These are phyloP conservation scores for Arthrobotrys iridis DNA, from an alignment of 2,329 filamentous ascomycete species.

Conservation along the genomic window DNA sequence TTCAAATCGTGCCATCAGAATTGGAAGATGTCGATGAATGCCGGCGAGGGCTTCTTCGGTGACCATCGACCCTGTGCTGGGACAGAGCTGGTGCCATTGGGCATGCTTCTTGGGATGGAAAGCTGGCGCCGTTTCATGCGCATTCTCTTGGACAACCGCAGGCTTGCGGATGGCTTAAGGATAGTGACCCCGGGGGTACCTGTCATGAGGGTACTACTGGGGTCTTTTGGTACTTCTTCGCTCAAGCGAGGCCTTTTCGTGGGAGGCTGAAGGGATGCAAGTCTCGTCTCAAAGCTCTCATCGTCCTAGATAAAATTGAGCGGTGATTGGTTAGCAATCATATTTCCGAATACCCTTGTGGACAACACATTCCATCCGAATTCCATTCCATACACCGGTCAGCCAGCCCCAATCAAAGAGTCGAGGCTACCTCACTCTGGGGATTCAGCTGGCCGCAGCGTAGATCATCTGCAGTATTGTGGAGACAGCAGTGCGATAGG, in stretches of 20 bases:
- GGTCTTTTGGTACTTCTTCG: slow-evolving; percentile 28
- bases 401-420: slow-evolving; percentile 32
- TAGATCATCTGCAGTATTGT: slow-evolving; percentile 5
- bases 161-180: slow-evolving; percentile 47
- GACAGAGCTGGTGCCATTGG: slow-evolving; percentile 13
- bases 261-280: slow-evolving; percentile 52
- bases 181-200: slow-evolving; percentile 36
- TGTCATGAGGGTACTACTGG: background rate
- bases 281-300: slow-evolving; percentile 54
- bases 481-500: slow-evolving; percentile 11
- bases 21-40: slow-evolving; percentile 53
- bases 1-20: slow-evolving; percentile 33
- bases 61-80: slow-evolving; percentile 38
- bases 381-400: slow-evolving; percentile 8
- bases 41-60: slow-evolving; percentile 45
- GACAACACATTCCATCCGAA: slow-evolving; percentile 46
- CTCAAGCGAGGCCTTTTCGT: slow-evolving; percentile 46
- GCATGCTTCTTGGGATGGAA: slow-evolving; percentile 50
- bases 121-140: slow-evolving; percentile 50
- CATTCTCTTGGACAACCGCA: slow-evolving; percentile 52
- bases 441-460: slow-evolving; percentile 24
- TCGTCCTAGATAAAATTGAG: slow-evolving; percentile 36
- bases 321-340: slow-evolving; percentile 41
- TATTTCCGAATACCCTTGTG: slow-evolving; percentile 46
- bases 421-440: background rate